Percentiles rank a stretch among this genome's conserved stretches.
These are phyloP conservation scores for Neostapfia colusana DNA, from an alignment of 176 grass and related monocot species.

Conservation along the genomic window DNA sequence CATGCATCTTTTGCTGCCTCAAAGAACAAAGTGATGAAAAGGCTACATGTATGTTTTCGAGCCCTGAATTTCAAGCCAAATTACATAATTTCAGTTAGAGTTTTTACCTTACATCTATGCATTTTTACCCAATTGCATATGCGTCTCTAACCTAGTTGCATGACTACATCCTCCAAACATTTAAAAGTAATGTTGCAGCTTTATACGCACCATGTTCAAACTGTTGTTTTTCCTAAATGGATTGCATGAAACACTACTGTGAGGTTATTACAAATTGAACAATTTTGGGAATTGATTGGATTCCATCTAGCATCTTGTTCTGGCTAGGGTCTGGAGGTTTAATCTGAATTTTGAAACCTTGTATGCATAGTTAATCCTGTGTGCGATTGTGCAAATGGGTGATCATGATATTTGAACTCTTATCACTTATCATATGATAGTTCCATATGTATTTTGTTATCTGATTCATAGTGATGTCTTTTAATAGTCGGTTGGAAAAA, in stretches of 20 bases:
- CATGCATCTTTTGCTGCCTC: slow-evolving; percentile 68
- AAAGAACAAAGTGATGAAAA: slow-evolving; percentile 87
- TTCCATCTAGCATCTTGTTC: slow-evolving; percentile 6
- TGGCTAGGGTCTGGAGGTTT: neutral
- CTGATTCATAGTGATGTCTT: slow-evolving; percentile 34
- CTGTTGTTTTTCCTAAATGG: neutral
- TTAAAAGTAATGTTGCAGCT: neutral
- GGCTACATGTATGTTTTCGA: slow-evolving; percentile 67
- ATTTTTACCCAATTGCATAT: slow-evolving; percentile 19
- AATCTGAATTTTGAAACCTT: neutral
- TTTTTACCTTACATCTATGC: neutral
- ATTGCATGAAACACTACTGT: neutral
- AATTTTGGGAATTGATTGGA: neutral
- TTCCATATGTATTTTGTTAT: slow-evolving; percentile 23
- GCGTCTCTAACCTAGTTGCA: neutral
- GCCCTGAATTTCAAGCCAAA: slow-evolving; percentile 24
- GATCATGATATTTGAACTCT: slow-evolving; percentile 14
- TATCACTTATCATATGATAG: neutral
- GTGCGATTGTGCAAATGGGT: neutral
- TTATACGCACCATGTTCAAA: neutral
- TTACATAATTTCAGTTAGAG: slow-evolving; percentile 6
- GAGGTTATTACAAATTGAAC: neutral
- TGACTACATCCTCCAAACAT: neutral
- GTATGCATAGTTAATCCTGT: neutral
- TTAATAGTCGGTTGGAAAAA: slow-evolving; percentile 71